Conservation (phyloP, 2,329 filamentous ascomycete genomes). For the Colletotrichum acutatum region DNA sequence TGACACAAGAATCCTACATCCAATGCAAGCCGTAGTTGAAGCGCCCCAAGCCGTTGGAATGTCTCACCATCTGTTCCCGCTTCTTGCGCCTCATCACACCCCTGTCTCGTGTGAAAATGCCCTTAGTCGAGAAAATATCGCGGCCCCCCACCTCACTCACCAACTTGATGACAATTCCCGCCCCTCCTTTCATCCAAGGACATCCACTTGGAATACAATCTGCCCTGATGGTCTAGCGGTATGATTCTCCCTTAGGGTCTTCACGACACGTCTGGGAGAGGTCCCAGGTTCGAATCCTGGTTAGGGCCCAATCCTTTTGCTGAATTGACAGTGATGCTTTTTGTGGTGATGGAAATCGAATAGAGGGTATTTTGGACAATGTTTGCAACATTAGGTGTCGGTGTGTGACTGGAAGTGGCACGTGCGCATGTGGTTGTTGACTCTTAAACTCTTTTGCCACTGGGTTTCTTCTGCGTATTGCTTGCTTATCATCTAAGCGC, state of each 20-base stretch:
- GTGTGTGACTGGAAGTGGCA: background rate
- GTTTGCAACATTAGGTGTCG: background rate
- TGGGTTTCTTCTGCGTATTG: background rate
- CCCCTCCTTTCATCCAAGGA: rapidly evolving
- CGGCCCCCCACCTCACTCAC: background rate
- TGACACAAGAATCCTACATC: too few species aligned
- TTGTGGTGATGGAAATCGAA: background rate
- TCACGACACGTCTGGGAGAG: slow-evolving; percentile 7
- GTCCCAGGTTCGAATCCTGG: slow-evolving; percentile 34
- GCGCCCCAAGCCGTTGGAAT: background rate
- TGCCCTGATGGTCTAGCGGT: slow-evolving; percentile 35
- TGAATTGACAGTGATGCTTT: rapidly evolving
- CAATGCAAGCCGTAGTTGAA: background rate
- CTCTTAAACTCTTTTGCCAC: background rate
- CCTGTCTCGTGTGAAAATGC: slow-evolving; percentile 1
- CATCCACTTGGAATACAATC: background rate
- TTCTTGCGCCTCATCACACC: background rate
- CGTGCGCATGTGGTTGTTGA: background rate
- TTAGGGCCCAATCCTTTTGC: slow-evolving; percentile 22
- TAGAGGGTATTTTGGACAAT: background rate
- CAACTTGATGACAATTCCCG: background rate
- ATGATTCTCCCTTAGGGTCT: slow-evolving; percentile 35
- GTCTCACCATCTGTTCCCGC: background rate
- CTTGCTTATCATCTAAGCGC: background rate
- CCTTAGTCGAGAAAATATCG: slow-evolving; percentile 1